Conservation (phyloP, 768 basidiomycete species). For the Coprinopsis marcescibilis region DNA sequence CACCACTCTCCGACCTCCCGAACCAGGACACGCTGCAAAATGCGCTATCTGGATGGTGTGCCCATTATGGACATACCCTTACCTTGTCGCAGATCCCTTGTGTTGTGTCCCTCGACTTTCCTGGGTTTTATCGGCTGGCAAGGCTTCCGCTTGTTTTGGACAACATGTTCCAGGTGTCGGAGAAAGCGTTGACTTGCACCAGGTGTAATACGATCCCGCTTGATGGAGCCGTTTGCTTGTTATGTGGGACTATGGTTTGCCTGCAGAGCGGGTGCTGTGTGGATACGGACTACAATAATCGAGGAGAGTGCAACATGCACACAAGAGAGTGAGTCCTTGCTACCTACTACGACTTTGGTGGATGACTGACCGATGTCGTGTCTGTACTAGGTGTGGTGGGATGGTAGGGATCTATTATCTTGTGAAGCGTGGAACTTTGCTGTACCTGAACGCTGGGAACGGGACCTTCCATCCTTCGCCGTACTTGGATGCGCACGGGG, state of each 20-base stretch:
- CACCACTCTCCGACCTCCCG: constrained; percentile 71
- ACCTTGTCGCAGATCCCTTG: constrained; percentile 74
- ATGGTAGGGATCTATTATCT: constrained; percentile 86
- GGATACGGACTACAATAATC: constrained; percentile 54
- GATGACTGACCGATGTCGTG: constrained; percentile 5
- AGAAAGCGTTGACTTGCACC: constrained; percentile 66
- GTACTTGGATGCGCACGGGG: constrained; percentile 92
- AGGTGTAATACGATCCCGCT: constrained; percentile 74
- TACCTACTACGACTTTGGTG: constrained; percentile 1
- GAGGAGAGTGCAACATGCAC: constrained; percentile 95
- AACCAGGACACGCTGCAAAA: constrained; percentile 85
- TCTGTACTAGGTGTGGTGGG: constrained; percentile 71
- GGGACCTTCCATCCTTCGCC: constrained; percentile 89
- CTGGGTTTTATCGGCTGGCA: constrained; percentile 76
- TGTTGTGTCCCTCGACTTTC: constrained; percentile 76
- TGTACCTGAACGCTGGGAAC: constrained; percentile 83
- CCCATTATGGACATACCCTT: constrained; percentile 80
- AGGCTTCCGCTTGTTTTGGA: constrained; percentile 80
- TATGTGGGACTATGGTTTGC: constrained; percentile 85
- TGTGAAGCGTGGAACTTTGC: constrained; percentile 83
- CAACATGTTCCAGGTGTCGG: constrained; percentile 69
- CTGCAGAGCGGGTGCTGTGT: constrained; percentile 90
- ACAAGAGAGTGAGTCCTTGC: constrained; percentile 73
- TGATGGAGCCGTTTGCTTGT: constrained; percentile 86
- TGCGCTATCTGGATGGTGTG: constrained; percentile 86